Base-by-base conservation (phyloP, 73 alveolate species). In the Paramecium biaurelia region DNA sequence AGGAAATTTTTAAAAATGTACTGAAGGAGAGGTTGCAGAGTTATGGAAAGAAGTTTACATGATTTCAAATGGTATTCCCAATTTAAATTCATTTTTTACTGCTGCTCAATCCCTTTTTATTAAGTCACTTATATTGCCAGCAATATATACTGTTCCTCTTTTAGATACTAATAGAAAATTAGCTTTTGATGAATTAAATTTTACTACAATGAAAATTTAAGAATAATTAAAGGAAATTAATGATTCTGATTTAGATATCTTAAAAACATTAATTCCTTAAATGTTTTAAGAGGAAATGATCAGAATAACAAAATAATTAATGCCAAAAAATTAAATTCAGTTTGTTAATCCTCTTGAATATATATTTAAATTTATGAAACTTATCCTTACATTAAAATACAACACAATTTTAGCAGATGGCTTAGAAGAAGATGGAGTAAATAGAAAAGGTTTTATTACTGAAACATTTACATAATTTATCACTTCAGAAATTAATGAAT, bases 51-150 rank as follows among this genome's bases (percentile, higher is more conserved):
- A 79, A 42, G 74, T 47, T 20, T 79, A 24, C 47, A 79, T 79
- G 90, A 79, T 79, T 47, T 79, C 90, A 8, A 79, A 79, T 34
- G 90, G 90, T 2, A 79, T 79, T 3, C 90, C 90, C 28, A 79
- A 79, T 45, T 47, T 79, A 79, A 79, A 79, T 79, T 38, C 90
- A 14, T 79, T 79, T 15, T 79, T 79, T 79, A 79, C 56, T 20
- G 90, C 90, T 42, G 90, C 90, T 14, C 23, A 79, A 47, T 11
- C 70, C 21, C 28, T 79, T n/a, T 79, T 79, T 42, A 79, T 79
- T 7, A 79, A 79, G 34, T 79, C 76, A 23, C 32, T 79, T 20
- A 79, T 42, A 43, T 20, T 79, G 2, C 90, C 90, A 43, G 28
- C 47, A 43, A 38, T 79, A 79, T 79, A 30, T 79, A 15, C 18